Evolutionary conservation across 1,284 basidiomycete genomes (phyloP).

Genomic region (Lentinus polychrous): DNA sequence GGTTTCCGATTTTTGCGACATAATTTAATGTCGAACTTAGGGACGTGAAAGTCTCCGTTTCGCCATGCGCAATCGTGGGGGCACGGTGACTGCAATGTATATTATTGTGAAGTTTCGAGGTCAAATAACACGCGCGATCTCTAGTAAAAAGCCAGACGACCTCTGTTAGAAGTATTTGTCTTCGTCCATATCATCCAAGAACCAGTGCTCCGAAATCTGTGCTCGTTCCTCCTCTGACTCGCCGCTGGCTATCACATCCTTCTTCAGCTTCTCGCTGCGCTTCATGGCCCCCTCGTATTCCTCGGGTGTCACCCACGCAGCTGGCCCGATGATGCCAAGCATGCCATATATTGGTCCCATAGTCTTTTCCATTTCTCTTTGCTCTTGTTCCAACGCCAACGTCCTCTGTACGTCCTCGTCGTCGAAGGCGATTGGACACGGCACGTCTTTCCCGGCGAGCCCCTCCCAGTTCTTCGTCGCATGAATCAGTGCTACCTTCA

Average conservation of each 20-base stretch:
- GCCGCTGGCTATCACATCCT: conserved; percentile 19
- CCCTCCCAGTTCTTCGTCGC: conserved; percentile 30
- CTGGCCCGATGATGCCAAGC: conserved; percentile 25
- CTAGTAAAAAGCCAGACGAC: background rate
- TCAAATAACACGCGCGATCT: too few species aligned
- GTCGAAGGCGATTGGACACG: conserved; percentile 40
- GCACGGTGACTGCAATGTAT: too few species aligned
- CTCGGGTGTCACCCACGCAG: conserved; percentile 35
- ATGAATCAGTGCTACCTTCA: conserved; percentile 34
- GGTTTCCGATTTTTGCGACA: too few species aligned
- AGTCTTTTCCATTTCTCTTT: conserved; percentile 25
- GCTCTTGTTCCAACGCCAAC: conserved; percentile 26
- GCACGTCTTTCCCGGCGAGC: conserved; percentile 28
- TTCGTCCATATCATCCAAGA: conserved; percentile 42
- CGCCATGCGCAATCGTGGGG: too few species aligned
- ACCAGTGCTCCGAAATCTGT: conserved; percentile 32
- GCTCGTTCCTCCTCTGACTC: conserved; percentile 27
- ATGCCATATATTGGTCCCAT: conserved; percentile 22
- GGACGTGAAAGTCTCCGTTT: too few species aligned
- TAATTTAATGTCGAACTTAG: too few species aligned
- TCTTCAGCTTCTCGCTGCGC: conserved; percentile 27
- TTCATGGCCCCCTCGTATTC: conserved; percentile 32
- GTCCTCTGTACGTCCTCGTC: conserved; percentile 34
- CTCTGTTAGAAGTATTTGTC: conserved; percentile 28
- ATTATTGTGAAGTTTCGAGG: too few species aligned